Conservation (phyloP, 2,329 filamentous ascomycete species). For the Exserohilum turcica region DNA sequence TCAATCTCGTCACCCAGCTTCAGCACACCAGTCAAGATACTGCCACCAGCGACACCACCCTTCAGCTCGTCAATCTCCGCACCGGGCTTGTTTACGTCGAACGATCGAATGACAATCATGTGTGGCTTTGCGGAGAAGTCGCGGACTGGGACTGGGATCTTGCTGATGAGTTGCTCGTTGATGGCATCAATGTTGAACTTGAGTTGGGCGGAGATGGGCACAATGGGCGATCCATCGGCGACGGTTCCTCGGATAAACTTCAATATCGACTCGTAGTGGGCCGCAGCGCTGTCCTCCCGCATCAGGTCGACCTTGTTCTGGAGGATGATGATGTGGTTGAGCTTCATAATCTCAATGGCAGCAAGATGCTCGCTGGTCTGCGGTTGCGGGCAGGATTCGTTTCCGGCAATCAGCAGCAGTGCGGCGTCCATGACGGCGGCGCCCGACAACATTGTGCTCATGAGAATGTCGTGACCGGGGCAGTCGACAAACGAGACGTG, state of each 20-base stretch:
- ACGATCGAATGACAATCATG: conserved; percentile 99
- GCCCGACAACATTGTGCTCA: conserved; percentile 99
- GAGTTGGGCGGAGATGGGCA: conserved; percentile 95
- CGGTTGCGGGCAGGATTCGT: conserved; percentile 97
- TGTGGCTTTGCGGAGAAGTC: conserved; percentile 92
- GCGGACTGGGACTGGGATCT: conserved; percentile 87
- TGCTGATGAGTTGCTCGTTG: conserved; percentile 93
- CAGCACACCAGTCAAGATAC: conserved; percentile 92
- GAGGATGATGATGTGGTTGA: conserved; percentile 98
- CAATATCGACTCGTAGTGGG: conserved; percentile 95
- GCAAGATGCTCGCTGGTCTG: conserved; percentile 99
- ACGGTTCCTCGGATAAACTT: conserved; percentile 99
- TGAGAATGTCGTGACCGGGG: conserved; percentile 99
- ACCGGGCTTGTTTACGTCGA: conserved; percentile 99
- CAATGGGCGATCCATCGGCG: conserved; percentile 91
- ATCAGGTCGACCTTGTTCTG: conserved; percentile 99
- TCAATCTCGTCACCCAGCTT: conserved; percentile 98
- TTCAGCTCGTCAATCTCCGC: conserved; percentile 98
- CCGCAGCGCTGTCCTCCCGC: conserved; percentile 89
- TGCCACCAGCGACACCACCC: conserved; percentile 97
- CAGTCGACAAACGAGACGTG: conserved; percentile 86
- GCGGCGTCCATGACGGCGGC: conserved; percentile 99
- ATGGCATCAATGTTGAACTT: conserved; percentile 99
- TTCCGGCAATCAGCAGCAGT: conserved; percentile 92
- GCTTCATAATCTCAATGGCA: conserved; percentile 99